Evolutionary conservation across 2,329 filamentous ascomycete species (phyloP), one percentile per base, ranked within the genome.

Genomic region (Arthrocladium fulminans): DNA sequence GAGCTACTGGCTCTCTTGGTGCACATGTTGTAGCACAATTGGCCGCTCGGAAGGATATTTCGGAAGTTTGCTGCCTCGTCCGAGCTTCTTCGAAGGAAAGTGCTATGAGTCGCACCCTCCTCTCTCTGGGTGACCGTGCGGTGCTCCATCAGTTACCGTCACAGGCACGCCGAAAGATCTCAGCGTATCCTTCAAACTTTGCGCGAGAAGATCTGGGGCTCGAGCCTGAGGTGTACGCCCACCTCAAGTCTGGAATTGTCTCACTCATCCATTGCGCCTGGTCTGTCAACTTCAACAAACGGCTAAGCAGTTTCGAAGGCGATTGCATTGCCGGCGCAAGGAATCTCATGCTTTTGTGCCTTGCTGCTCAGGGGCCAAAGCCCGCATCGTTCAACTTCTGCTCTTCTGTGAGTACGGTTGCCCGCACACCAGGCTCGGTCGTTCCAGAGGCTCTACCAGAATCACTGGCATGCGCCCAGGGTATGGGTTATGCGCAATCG

Each of bases 1-100:
- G 82, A 2, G 75, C 75, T 0, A 84, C 81, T 0, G 82, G 82
- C 0, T 81, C 80, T 1, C 67, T 85, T 0, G 82, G 82, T 1
- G 71, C 77, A 0, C 79, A 83, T 54, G 65, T 82, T 1, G 67
- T 79, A 1, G 61, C 71, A 22, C 61, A 70, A 23, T 64, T 80
- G 4, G 56, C 62, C 1, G 55, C 60, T 3, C 52, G 60, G 9
- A 6, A 56, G 0, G 56, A 60, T 2, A 63, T 79, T 0, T 57
- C 60, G 5, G 70, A 66, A 39, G 65, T 83, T 3, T 75, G 76
- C 58, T 81, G 79, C 59, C 67, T 83, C 2, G 69, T 81, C n/a
- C 73, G 79, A 45, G 76, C 71, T 23, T 59, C 59, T 24, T 69
- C 64, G 19, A 50, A 57, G 3, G 58, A 68, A 1, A 67, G 70